phyloP scores from a whole-genome alignment of 2,329 filamentous ascomycete species.

The Aschersonia sp. region DNA sequence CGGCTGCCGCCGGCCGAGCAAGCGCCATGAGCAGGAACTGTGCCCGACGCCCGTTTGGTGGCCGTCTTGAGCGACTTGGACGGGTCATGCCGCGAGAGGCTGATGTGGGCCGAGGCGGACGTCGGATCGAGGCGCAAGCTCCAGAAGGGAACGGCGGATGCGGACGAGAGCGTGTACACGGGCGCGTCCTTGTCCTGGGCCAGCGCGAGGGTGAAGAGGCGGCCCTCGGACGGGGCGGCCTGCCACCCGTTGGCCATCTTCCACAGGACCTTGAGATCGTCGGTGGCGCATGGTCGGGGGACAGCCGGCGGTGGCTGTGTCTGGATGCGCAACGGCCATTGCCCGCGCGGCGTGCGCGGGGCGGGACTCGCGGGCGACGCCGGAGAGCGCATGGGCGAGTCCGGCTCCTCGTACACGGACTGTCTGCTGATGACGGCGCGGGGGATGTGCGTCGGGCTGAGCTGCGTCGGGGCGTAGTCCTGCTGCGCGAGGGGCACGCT shows the following conservation, averaged over 20 bases:
- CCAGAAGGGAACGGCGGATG: conserved; percentile 47
- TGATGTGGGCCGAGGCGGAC: conserved; percentile 42
- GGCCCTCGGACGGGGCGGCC: conserved; percentile 42
- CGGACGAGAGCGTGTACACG: conserved; percentile 50
- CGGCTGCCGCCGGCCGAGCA: conserved; percentile 10
- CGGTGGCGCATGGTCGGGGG: conserved; percentile 38
- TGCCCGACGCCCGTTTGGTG: no score
- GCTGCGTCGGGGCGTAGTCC: conserved; percentile 53
- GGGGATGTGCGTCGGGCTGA: conserved; percentile 48
- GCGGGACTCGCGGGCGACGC: conserved; percentile 8
- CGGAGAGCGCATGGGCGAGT: background rate
- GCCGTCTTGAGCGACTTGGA: conserved; percentile 36
- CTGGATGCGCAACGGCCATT: conserved; percentile 17
- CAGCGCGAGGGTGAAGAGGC: conserved; percentile 44
- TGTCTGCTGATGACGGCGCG: conserved; percentile 50
- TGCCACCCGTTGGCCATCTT: conserved; percentile 57
- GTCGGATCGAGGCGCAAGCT: conserved; percentile 49
- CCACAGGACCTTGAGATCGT: conserved; percentile 52
- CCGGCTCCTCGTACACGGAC: conserved; percentile 30
- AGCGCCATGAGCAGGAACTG: no score
- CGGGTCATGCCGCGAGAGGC: conserved; percentile 45
- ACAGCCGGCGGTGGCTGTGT: conserved; percentile 24
- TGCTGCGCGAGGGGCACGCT: conserved; percentile 51
- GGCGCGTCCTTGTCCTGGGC: conserved; percentile 43
- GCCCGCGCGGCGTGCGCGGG: conserved; percentile 6